Base-by-base conservation (phyloP, 352 stramenopile species). In the Pythium pyrilobum region DNA sequence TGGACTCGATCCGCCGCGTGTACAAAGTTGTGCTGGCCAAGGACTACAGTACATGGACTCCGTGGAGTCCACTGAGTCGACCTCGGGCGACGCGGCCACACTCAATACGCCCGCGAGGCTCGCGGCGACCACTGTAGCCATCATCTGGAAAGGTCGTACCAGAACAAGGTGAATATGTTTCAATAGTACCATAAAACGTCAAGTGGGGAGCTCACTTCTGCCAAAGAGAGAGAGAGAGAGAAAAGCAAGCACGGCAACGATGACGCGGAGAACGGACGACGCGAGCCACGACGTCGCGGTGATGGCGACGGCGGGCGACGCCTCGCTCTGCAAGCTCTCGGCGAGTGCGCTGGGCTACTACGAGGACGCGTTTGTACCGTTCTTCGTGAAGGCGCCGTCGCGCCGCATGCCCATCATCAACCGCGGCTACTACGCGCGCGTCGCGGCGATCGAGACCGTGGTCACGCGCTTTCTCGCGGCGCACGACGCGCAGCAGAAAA, bases 401-500 rank as follows among this genome's bases (percentile, higher is more conserved):
- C 80, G 82, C 23, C 82, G 84, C 56, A 91, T 94, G 83, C 85
- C 85, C 21, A 74, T 96, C 51, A 96, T 96, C 57, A 94, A 96
- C 56, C 81, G 85, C 46, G 85, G 85, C 1, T 96, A 96, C 64
- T 96, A 93, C 64, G 83, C 85, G 10, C 83, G 85, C 15, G 83
- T 94, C 21, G 67, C 71, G 5, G 79, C 74, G 3, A 62, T 96
- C 36, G 80, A 94, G 64, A 58, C 58, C 38, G 68, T 96, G 16
- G 67, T 96, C 48, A 67, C 64, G 23, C 72, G 70, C 25, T 96
- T 94, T 49, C 54, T 96, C 15, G 44, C 33, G 9, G 53, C 52
- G 5, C 36, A 68, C 20, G 33, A 34, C 5, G 40, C 32, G 3
- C 25, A 43, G 21, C 25, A 59, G 28, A 81, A 75, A 55, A 78